Base-by-base conservation (phyloP, 75 land plant species). In the Pinus albicaulis region DNA sequence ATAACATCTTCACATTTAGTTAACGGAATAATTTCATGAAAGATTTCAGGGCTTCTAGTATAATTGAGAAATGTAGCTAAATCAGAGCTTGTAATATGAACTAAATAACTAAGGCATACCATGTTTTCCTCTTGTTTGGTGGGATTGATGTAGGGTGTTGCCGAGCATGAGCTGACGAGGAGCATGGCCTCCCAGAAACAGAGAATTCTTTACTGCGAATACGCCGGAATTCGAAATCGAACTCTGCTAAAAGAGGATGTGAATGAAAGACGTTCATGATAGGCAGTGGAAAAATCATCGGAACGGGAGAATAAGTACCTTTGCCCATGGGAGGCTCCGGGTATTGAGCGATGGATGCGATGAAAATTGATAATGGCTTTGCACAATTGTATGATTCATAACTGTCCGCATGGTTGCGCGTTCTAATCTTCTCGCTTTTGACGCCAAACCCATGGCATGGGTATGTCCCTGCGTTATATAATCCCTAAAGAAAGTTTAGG, bases 191-290 rank as follows among this genome's bases (percentile, higher is more conserved):
- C 20, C 24, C 53, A 48, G 12, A 48, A 48, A 10, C 10, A 10
- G 53, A 36, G 14, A 8, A 68, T 68, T 22, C 71, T 38, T 68
- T 34, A 23, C 71, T 38, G 71, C 71, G 3, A 66, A 68, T 68
- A 14, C 44, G 41, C n/a, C 52, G 5, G 10, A 23, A n/a, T n/a
- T 38, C 41, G 71, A 68, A 68, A 36, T 68, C 48, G 38, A 19
- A 44, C 34, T 41, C 71, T 68, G 71, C 41, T 20, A 38, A 19
- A 68, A 68, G 19, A 66, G 8, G 53, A 48, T 48, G 53, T 48
- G 53, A 48, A 48, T 48, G 53, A 48, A 48, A 11, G 12, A 11
- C 53, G 53, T 48, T 48, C 10, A 10, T 48, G 53, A 48, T 10
- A 48, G 53, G 1, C 11, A 10, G 53, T 11, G 11, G 53, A 3